Conservation (phyloP, 306 rosid genomes). For the Cicer cuneatum region DNA sequence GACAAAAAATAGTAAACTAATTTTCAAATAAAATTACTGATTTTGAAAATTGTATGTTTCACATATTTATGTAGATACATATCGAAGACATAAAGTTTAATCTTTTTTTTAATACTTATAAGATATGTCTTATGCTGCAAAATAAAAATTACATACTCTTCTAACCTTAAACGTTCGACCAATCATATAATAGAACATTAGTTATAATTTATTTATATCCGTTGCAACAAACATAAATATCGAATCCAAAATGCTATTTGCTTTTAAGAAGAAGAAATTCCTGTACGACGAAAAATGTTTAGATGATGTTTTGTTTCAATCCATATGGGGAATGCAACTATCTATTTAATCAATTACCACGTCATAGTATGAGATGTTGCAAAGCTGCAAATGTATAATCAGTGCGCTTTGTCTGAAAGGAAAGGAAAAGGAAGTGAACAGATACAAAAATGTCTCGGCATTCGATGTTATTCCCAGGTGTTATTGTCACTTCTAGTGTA, state of each 20-base stretch:
- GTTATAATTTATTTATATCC: neutral
- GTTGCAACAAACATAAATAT: neutral
- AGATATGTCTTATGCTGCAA: too few relatives aligned
- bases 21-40: too few relatives aligned
- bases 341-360: too few relatives aligned
- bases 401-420: conserved; percentile 6
- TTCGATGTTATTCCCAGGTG: neutral
- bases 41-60: too few relatives aligned
- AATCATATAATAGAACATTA: neutral
- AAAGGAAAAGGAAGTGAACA: neutral
- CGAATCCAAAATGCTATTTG: neutral
- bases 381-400: neutral
- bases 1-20: too few relatives aligned
- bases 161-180: neutral
- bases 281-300: neutral
- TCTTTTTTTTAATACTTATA: too few relatives aligned
- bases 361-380: neutral
- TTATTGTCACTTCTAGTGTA: conserved; percentile 2
- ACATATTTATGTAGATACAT: too few relatives aligned
- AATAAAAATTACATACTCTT: too few relatives aligned
- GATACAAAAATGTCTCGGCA: neutral
- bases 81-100: too few relatives aligned
- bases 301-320: neutral
- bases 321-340: too few relatives aligned
- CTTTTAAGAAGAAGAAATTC: neutral